Conservation (phyloP, 1,284 basidiomycete genomes). For the Ceratobasidium sp. region DNA sequence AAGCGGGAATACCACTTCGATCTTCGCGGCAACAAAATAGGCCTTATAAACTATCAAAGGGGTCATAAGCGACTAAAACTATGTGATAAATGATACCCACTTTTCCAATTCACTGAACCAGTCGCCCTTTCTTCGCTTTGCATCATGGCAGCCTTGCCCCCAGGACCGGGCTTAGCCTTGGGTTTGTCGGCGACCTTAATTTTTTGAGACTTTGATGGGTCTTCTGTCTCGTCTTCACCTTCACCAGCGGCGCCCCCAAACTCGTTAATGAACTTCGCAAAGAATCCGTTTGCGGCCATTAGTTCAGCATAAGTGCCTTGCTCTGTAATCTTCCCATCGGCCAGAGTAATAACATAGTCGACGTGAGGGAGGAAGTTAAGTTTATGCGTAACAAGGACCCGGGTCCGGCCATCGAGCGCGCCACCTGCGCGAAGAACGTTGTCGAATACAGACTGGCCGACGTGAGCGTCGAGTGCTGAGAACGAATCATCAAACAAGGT, state of each 20-base stretch:
- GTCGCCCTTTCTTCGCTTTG: conserved; percentile 56
- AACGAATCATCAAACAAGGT: conserved; percentile 87
- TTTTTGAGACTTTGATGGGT: not conserved
- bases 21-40: conserved; percentile 30
- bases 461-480: conserved; percentile 84
- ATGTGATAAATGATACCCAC: not conserved
- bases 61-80: too few relatives aligned
- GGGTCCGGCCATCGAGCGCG: conserved; percentile 69
- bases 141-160: conserved; percentile 55
- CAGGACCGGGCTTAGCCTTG: conserved; percentile 2
- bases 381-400: conserved; percentile 84
- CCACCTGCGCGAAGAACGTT: conserved; percentile 75
- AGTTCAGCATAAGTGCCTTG: conserved; percentile 78
- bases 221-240: not conserved
- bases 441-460: conserved; percentile 86
- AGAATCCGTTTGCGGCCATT: conserved; percentile 69
- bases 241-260: conserved; percentile 60
- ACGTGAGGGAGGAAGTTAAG: conserved; percentile 82
- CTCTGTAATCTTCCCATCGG: conserved; percentile 66
- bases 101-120: conserved; percentile 51
- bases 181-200: not conserved
- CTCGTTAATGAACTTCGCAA: conserved; percentile 74
- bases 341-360: conserved; percentile 65
- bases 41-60: not conserved
- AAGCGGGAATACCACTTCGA: conserved; percentile 20